Evolutionary conservation across 306 rosid species (phyloP), one percentile per base, ranked within the genome.

Genomic region (Sechiopsis laciniata): DNA sequence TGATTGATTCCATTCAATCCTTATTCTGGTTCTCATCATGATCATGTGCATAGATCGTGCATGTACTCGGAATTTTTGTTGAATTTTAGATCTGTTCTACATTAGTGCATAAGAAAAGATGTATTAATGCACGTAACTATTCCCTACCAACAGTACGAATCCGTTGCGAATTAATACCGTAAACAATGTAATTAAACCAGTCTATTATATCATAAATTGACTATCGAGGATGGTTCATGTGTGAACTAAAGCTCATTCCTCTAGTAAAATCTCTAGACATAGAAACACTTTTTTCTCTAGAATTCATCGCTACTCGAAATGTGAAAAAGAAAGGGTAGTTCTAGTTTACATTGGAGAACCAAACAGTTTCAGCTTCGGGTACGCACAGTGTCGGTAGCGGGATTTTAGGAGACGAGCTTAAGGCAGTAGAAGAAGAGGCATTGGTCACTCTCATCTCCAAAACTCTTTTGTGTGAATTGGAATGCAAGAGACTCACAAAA

Each of bases 381-480:
- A 26, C 29, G 29, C 13, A 35, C 8, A 15, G 45, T 1, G 15
- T 37, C 26, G 8, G 70, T 35, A 62, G 69, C 13, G 3, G 19
- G 20, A 10, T 45, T 45, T 55, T 17, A 9, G 75, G 8, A 55
- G 63, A 32, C 81, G 76, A 77, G 67, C 72, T 72, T 82, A 72
- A 76, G 82, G 66, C 0, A 10, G 71, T 71, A 76, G 57, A 72
- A 80, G 66, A 0, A 79, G 52, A 86, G 77, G 61, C 61, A 52
- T 52, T 52, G 61, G 32, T 75, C 51, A 37, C 84, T 83, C 96
- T 85, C 96, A 85, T 87, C 84, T 89, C 96, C 89, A 87, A 77
- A 64, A 87, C 91, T 74, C 85, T 87, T 80, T 87, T 87, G 85
- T 87, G 91, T 52, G 91, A 87, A 80, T 87, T 87, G 19, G 91